Percentiles rank a stretch among this genome's conserved stretches.
Conservation (phyloP, 352 stramenopile species). For the Blastocystis sp. region DNA sequence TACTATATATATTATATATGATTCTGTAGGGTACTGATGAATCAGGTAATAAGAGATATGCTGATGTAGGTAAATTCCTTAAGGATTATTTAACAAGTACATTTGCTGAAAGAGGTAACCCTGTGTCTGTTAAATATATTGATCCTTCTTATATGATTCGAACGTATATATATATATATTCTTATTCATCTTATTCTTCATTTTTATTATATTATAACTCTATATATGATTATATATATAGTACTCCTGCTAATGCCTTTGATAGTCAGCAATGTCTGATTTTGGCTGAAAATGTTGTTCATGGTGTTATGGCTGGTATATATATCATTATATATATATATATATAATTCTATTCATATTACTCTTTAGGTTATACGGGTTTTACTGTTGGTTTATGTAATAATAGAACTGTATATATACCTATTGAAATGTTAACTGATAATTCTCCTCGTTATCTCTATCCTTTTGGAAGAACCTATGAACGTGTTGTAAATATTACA, state of each 20-base stretch:
- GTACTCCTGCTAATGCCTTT: constrained; percentile 68
- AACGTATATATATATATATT: no score
- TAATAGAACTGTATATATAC: constrained; percentile 76
- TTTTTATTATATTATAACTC: no score
- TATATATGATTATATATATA: no score
- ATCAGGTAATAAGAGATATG: constrained; percentile 71
- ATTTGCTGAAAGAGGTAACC: constrained; percentile 62
- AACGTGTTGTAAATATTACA: constrained; percentile 26
- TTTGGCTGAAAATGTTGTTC: constrained; percentile 85
- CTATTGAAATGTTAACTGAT: constrained; percentile 59
- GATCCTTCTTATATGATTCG: constrained; percentile 91
- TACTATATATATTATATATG: background rate
- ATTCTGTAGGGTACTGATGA: constrained; percentile 11
- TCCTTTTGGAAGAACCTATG: constrained; percentile 37
- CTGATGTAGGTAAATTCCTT: constrained; percentile 62
- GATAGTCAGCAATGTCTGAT: constrained; percentile 88
- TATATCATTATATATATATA: no score
- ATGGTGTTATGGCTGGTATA: constrained; percentile 89
- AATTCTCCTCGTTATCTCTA: constrained; percentile 67
- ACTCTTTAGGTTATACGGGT: constrained; percentile 83
- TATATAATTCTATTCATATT: no score
- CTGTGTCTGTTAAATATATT: constrained; percentile 81
- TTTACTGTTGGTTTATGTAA: constrained; percentile 88
- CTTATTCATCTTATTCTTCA: constrained; percentile 14
- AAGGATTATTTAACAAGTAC: constrained; percentile 73